phyloP scores from a whole-genome alignment of 179 eudicot species.

The Heliamphora pulchella region DNA sequence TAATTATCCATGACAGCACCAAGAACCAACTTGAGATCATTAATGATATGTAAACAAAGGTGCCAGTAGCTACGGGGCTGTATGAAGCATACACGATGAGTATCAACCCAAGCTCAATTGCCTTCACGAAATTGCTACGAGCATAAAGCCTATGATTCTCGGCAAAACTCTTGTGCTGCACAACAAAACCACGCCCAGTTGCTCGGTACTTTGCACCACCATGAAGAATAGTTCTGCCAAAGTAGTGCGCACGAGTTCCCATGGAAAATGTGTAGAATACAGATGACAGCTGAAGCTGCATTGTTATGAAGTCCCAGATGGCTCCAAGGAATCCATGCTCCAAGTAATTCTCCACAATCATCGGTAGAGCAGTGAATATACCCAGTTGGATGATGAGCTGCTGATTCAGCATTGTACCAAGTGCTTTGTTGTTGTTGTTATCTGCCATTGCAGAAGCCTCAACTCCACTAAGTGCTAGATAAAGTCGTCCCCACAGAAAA shows the following conservation, averaged over 20 bases:
- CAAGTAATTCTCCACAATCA: constrained; percentile 88
- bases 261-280: constrained; percentile 78
- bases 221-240: constrained; percentile 89
- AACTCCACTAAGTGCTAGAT: constrained; percentile 86
- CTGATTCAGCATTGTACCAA: constrained; percentile 72
- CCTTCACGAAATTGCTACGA: constrained; percentile 95
- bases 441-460: constrained; percentile 40
- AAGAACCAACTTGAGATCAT: constrained; percentile 82
- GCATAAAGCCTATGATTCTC: constrained; percentile 84
- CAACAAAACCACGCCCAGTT: constrained; percentile 98
- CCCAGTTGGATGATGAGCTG: constrained; percentile 86
- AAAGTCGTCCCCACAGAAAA: constrained; percentile 91
- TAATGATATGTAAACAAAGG: constrained; percentile 74
- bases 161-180: constrained; percentile 72
- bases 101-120: constrained; percentile 87
- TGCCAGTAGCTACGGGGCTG: constrained; percentile 50
- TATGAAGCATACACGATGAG: constrained; percentile 67
- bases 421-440: constrained; percentile 55
- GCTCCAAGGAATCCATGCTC: constrained; percentile 91
- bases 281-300: constrained; percentile 82
- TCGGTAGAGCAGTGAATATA: constrained; percentile 87
- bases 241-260: constrained; percentile 84
- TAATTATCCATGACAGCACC: constrained; percentile 83
- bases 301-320: constrained; percentile 75
- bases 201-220: constrained; percentile 93